These are phyloP conservation scores for Pisolithus microcarpus DNA, from an alignment of 768 basidiomycete genomes.

Conservation along the genomic window DNA sequence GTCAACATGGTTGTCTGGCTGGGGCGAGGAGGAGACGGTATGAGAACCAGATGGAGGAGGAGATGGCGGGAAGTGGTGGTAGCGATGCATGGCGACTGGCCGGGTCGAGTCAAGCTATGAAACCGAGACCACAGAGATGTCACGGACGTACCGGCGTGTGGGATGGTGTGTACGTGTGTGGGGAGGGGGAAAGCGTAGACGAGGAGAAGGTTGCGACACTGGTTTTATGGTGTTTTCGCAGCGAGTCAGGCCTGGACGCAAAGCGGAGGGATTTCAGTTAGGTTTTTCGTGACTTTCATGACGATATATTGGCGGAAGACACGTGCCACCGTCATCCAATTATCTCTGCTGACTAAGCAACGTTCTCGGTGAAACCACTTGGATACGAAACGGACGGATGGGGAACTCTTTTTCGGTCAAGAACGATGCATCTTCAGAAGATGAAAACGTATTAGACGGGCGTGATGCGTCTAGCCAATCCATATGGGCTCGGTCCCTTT, in stretches of 20 bases:
- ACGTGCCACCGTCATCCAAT: conserved; percentile 25
- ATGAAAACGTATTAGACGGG: not conserved
- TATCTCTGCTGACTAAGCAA: conserved; percentile 27
- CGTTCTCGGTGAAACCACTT: not conserved
- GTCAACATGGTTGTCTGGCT: conserved; percentile 20
- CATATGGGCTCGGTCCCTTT: conserved; percentile 13
- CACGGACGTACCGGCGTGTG: not conserved
- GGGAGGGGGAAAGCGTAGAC: not conserved
- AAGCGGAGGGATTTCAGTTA: conserved; percentile 1
- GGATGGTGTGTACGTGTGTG: too few species aligned
- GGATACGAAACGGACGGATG: not conserved
- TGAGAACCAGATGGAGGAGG: conserved; percentile 39
- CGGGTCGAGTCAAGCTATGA: too few species aligned
- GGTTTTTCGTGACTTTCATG: conserved; percentile 18
- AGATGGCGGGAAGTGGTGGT: conserved; percentile 40
- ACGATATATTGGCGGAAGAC: conserved; percentile 25
- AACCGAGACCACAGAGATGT: not conserved
- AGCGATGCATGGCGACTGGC: conserved; percentile 12
- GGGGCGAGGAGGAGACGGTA: conserved; percentile 36
- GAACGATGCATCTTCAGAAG: not conserved
- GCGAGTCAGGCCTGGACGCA: not conserved
- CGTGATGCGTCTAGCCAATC: not conserved
- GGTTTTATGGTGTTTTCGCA: too few species aligned
- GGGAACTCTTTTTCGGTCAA: not conserved
- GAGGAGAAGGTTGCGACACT: too few species aligned